Evolutionary conservation across 2,329 filamentous ascomycete genomes (phyloP).

Genomic region (Colletotrichum nymphaeae): DNA sequence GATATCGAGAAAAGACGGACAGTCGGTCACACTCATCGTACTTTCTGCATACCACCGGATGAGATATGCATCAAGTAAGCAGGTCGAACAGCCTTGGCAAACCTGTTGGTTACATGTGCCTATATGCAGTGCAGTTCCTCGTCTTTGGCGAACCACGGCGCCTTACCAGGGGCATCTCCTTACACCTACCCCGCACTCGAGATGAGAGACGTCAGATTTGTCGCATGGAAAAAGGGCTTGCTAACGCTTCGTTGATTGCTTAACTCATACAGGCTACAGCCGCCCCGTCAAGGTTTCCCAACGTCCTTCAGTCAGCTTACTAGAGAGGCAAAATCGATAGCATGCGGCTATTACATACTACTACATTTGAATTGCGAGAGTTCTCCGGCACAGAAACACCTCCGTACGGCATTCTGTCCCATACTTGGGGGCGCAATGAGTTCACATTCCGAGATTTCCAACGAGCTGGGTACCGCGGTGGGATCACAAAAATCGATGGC

Average conservation of each 20-base stretch:
- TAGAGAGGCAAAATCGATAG: not conserved
- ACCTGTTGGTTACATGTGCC: too few species aligned
- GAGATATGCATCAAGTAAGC: too few species aligned
- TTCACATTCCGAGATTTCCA: constrained; percentile 19
- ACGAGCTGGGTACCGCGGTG: not conserved
- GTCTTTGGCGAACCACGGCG: too few species aligned
- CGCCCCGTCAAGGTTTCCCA: not conserved
- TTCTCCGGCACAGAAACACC: not conserved
- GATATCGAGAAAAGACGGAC: too few species aligned
- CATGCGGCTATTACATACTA: not conserved
- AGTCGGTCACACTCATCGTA: too few species aligned
- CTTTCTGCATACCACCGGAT: too few species aligned
- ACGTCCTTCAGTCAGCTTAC: not conserved
- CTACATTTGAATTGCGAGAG: not conserved
- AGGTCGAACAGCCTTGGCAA: too few species aligned
- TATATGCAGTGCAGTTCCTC: accelerated
- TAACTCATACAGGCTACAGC: not conserved
- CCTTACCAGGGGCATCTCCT: too few species aligned
- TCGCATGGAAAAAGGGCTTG: not conserved
- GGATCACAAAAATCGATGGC: not conserved
- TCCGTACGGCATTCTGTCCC: constrained; percentile 38
- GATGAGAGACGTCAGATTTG: not conserved
- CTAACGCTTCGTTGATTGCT: not conserved
- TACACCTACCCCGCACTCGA: not conserved
- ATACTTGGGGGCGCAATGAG: constrained; percentile 37